phyloP scores from a whole-genome alignment of 108 stramenopile species.

The Pseudonitzschia delicatissima region DNA sequence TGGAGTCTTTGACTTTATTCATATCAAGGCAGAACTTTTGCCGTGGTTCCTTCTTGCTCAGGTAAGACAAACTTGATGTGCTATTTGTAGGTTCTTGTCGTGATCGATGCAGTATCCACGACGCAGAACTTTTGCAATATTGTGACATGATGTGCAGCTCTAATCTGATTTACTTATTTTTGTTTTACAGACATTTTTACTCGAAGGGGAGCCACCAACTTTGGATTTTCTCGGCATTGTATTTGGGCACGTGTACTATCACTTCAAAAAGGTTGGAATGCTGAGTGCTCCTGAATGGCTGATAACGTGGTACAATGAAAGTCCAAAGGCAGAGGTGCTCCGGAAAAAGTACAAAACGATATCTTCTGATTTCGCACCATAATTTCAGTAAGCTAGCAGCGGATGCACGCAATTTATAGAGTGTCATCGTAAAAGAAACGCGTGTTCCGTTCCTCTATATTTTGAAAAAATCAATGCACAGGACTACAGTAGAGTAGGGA shows the following conservation, averaged over 20 bases:
- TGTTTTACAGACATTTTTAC: constrained; percentile 76
- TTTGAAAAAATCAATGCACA: no score
- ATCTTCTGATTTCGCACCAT: constrained; percentile 79
- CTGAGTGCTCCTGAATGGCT: constrained; percentile 64
- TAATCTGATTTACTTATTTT: constrained; percentile 21
- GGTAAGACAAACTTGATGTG: constrained; percentile 28
- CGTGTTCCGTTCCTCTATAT: no score
- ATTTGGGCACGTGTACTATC: constrained; percentile 94
- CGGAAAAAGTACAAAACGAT: constrained; percentile 77
- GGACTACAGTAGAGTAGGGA: no score
- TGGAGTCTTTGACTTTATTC: constrained; percentile 91
- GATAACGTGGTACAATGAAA: constrained; percentile 74
- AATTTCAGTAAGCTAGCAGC: background rate
- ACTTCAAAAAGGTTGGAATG: constrained; percentile 65
- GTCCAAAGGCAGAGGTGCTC: constrained; percentile 43
- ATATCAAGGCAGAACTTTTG: constrained; percentile 76
- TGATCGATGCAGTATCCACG: background rate
- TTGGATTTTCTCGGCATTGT: constrained; percentile 94
- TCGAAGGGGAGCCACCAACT: constrained; percentile 89
- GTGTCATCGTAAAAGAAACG: no score
- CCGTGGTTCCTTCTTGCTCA: constrained; percentile 87
- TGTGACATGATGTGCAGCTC: background rate
- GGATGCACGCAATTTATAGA: no score
- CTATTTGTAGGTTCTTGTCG: background rate
- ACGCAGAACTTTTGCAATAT: background rate